Conservation (phyloP, 768 basidiomycete species). For the Pisolithus sp. region DNA sequence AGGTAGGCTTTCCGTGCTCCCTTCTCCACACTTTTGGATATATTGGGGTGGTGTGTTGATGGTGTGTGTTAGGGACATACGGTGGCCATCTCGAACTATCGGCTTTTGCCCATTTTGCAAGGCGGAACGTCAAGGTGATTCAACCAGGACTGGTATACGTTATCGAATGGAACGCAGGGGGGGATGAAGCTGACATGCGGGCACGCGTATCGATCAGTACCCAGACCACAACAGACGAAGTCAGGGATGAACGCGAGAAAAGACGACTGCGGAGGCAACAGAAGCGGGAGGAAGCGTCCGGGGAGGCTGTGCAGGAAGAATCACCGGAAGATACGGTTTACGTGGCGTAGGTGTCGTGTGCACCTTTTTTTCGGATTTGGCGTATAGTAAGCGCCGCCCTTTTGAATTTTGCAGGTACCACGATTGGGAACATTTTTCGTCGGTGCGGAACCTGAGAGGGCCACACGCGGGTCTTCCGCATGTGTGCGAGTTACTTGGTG, state of each 20-base stretch:
- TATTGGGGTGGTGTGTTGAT: no score
- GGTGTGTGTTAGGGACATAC: slow-evolving; percentile 62
- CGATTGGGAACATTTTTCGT: slow-evolving; percentile 93
- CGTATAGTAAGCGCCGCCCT: slow-evolving; percentile 5
- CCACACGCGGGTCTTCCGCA: slow-evolving; percentile 73
- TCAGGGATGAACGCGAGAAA: slow-evolving; percentile 36
- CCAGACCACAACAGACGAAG: slow-evolving; percentile 13
- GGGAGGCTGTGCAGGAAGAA: slow-evolving; percentile 17
- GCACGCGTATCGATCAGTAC: slow-evolving; percentile 19
- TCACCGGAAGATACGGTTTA: slow-evolving; percentile 48
- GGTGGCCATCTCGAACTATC: slow-evolving; percentile 93
- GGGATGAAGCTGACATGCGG: slow-evolving; percentile 28
- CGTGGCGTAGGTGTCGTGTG: slow-evolving; percentile 65
- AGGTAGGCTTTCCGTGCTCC: slow-evolving; percentile 33
- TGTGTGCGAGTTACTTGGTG: slow-evolving; percentile 45
- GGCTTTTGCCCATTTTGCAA: slow-evolving; percentile 78
- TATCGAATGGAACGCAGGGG: slow-evolving; percentile 72
- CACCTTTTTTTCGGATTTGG: not conserved
- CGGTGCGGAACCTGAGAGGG: slow-evolving; percentile 81
- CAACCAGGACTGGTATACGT: slow-evolving; percentile 90
- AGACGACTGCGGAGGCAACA: slow-evolving; percentile 38
- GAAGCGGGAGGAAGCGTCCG: slow-evolving; percentile 23
- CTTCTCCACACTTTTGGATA: no score
- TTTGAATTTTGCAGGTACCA: slow-evolving; percentile 52
- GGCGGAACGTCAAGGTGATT: slow-evolving; percentile 81